Percentiles rank a stretch among this genome's conserved stretches.
Evolutionary conservation across 192 early-diverging fungal genomes (phyloP).

Genomic region (Coemansia sp.): DNA sequence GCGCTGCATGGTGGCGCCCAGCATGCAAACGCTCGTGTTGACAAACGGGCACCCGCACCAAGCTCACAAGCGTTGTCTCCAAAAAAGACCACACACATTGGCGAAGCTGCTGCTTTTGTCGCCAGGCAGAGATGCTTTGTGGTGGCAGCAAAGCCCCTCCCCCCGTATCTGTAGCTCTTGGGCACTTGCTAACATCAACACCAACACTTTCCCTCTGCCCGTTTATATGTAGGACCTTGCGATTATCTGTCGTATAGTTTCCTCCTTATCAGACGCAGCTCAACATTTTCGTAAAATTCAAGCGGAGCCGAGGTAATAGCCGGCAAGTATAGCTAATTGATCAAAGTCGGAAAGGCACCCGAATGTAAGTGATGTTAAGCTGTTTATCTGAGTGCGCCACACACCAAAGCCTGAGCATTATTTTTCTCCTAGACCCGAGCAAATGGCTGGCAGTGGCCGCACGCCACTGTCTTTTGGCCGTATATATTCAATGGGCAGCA

Average conservation of each 20-base stretch:
- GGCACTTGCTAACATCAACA: background rate
- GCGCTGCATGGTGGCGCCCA: background rate
- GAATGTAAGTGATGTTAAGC: conserved; percentile 3
- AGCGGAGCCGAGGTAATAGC: conserved; percentile 2
- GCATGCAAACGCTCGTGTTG: background rate
- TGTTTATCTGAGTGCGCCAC: conserved; percentile 11
- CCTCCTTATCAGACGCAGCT: background rate
- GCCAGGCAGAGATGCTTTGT: background rate
- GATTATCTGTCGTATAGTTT: background rate
- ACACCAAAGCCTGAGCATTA: background rate
- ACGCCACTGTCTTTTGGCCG: conserved; percentile 5
- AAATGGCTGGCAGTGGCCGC: conserved; percentile 3
- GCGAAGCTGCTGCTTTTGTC: conserved; percentile 7
- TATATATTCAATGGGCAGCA: background rate
- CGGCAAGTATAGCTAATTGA: background rate
- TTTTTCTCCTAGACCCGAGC: background rate
- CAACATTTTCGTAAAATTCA: background rate
- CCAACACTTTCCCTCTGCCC: background rate
- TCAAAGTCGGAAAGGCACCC: background rate
- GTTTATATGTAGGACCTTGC: background rate
- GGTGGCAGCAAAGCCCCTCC: conserved; percentile 6
- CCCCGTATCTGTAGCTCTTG: conserved; percentile 1
- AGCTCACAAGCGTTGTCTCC: conserved; percentile 13
- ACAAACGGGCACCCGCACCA: background rate
- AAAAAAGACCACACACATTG: background rate